These are phyloP conservation scores for Chrysoporthe cubensis DNA, from an alignment of 2,329 filamentous ascomycete genomes.

Conservation along the genomic window DNA sequence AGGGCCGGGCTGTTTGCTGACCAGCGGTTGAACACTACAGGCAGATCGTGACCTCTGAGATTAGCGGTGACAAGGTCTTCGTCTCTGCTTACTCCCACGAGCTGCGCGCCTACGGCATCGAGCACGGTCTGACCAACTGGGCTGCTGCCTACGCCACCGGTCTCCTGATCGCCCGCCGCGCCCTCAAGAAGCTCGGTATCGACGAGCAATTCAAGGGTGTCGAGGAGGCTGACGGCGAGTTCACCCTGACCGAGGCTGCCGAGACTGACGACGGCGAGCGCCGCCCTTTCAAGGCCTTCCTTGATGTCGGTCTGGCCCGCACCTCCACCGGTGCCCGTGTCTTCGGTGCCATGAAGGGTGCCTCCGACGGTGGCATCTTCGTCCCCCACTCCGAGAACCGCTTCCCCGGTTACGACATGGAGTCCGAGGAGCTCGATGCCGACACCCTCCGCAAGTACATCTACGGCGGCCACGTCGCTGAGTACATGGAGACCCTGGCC, in stretches of 20 bases:
- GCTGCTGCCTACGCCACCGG: slow-evolving; percentile 95
- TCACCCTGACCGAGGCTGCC: slow-evolving; percentile 89
- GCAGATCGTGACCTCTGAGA: slow-evolving; percentile 96
- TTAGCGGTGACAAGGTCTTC: slow-evolving; percentile 98
- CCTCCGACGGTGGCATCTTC: slow-evolving; percentile 95
- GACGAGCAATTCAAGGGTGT: slow-evolving; percentile 94
- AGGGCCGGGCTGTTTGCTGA: slow-evolving; percentile 7
- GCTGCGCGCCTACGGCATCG: slow-evolving; percentile 95
- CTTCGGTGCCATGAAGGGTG: slow-evolving; percentile 99
- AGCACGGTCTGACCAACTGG: slow-evolving; percentile 99
- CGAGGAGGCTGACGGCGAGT: slow-evolving; percentile 96
- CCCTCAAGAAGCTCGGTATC: slow-evolving; percentile 94
- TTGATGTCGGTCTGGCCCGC: slow-evolving; percentile 95
- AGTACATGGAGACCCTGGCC: slow-evolving; percentile 99
- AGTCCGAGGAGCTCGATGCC: slow-evolving; percentile 96
- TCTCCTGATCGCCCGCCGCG: slow-evolving; percentile 94
- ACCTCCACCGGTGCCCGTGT: slow-evolving; percentile 98
- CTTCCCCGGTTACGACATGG: slow-evolving; percentile 98
- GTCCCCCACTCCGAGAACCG: slow-evolving; percentile 99
- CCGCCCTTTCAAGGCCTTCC: slow-evolving; percentile 98
- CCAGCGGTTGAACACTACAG: slow-evolving; percentile 58
- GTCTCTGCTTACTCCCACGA: slow-evolving; percentile 92
- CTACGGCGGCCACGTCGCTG: slow-evolving; percentile 95
- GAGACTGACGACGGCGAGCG: slow-evolving; percentile 91
- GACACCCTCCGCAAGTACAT: slow-evolving; percentile 99